These are phyloP conservation scores for Colletotrichum shisoi DNA, from an alignment of 2,329 filamentous ascomycete genomes.

Conservation along the genomic window DNA sequence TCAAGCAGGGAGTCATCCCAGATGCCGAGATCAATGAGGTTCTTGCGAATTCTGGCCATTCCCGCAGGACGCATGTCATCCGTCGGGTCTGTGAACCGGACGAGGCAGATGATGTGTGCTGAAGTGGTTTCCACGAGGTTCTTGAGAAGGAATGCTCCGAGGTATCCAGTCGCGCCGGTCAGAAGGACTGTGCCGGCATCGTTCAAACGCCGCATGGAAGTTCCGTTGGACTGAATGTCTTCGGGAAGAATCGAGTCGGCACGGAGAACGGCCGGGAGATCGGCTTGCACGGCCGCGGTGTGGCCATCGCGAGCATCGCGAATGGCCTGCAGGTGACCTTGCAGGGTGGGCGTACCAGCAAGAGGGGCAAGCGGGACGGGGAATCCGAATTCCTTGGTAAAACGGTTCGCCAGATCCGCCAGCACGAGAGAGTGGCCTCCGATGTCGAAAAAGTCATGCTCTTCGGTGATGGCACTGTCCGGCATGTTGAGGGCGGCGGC, in stretches of 20 bases:
- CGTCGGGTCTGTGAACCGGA: slow-evolving; percentile 73
- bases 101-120: slow-evolving; percentile 75
- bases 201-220: slow-evolving; percentile 65
- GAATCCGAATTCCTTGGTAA: slow-evolving; percentile 76
- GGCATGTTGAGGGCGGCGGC: slow-evolving; percentile 73
- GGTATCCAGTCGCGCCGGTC: slow-evolving; percentile 78
- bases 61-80: slow-evolving; percentile 70
- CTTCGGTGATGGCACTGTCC: slow-evolving; percentile 66
- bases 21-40: slow-evolving; percentile 78
- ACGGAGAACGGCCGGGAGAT: slow-evolving; percentile 73
- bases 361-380: slow-evolving; percentile 75
- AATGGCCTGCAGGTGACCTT: slow-evolving; percentile 76
- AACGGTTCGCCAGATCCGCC: slow-evolving; percentile 76
- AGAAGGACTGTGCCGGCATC: slow-evolving; percentile 74
- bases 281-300: slow-evolving; percentile 76
- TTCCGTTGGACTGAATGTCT: slow-evolving; percentile 68
- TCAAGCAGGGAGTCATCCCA: slow-evolving; percentile 82
- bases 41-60: slow-evolving; percentile 76
- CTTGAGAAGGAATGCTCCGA: slow-evolving; percentile 77
- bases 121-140: slow-evolving; percentile 72
- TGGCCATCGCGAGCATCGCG: slow-evolving; percentile 74
- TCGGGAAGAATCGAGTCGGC: slow-evolving; percentile 72
- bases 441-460: slow-evolving; percentile 82
- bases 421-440: slow-evolving; percentile 80
- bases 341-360: slow-evolving; percentile 74